Percentiles rank a stretch among this genome's conserved stretches.
phyloP scores from a whole-genome alignment of 208 protist genomes.

The Acanthamoeba divionensis region DNA sequence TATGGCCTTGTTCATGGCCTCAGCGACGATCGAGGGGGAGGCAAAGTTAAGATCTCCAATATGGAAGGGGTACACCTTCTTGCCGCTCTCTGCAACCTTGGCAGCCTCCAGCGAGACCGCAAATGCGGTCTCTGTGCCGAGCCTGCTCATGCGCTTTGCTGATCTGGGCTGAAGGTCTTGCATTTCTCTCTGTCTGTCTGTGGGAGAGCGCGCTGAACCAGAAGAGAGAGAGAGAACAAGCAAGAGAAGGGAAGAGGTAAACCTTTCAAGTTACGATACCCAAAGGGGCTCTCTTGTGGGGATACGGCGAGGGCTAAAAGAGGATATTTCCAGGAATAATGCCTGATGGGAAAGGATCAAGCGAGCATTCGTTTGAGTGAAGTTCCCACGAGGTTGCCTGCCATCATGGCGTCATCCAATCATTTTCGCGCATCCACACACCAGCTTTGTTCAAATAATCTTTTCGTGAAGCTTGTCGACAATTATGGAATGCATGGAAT shows the following conservation, averaged over 20 bases:
- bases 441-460: too few relatives aligned
- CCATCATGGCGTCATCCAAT: too few relatives aligned
- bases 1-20: constrained; percentile 54
- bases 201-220: background rate
- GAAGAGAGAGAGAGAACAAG: too few relatives aligned
- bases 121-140: constrained; percentile 60
- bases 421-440: too few relatives aligned
- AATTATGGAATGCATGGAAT: too few relatives aligned
- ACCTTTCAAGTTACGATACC: too few relatives aligned
- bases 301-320: background rate
- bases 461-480: too few relatives aligned
- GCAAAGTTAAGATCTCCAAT: constrained; percentile 59
- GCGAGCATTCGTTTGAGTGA: too few relatives aligned
- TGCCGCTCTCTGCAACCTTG: constrained; percentile 22
- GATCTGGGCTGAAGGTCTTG: background rate
- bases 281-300: too few relatives aligned
- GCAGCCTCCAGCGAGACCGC: constrained; percentile 43
- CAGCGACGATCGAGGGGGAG: constrained; percentile 20
- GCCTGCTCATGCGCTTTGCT: constrained; percentile 33
- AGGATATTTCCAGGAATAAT: background rate
- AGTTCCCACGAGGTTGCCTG: too few relatives aligned
- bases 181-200: background rate
- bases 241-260: too few relatives aligned
- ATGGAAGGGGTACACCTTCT: constrained; percentile 60
- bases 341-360: too few relatives aligned